phyloP scores from a whole-genome alignment of 2,329 filamentous ascomycete species.

The Coniochaeta pulveracea region DNA sequence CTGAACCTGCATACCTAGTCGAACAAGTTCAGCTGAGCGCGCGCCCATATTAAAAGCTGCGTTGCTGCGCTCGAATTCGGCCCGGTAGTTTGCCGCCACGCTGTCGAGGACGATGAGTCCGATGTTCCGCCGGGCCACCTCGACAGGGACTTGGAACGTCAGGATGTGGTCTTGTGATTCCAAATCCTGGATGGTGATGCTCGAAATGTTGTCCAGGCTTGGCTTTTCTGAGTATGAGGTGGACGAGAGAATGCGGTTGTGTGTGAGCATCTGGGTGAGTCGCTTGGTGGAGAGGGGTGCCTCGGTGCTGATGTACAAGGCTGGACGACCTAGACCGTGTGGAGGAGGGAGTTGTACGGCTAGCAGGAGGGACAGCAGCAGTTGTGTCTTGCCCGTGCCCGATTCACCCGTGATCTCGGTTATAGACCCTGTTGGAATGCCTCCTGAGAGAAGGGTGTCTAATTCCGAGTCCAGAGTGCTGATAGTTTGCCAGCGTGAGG shows the following conservation, averaged over 20 bases:
- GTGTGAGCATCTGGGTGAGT: slow-evolving; percentile 64
- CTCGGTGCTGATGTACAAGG: slow-evolving; percentile 92
- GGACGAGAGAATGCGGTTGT: slow-evolving; percentile 46
- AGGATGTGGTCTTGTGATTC: slow-evolving; percentile 95
- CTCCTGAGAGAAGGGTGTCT: slow-evolving; percentile 61
- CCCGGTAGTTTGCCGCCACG: slow-evolving; percentile 89
- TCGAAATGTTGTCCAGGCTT: slow-evolving; percentile 66
- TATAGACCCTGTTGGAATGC: slow-evolving; percentile 72
- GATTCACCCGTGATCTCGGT: slow-evolving; percentile 90
- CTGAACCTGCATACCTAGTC: slow-evolving; percentile 64
- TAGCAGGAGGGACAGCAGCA: slow-evolving; percentile 76
- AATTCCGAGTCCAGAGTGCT: slow-evolving; percentile 69
- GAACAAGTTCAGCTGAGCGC: slow-evolving; percentile 65
- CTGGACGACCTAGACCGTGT: slow-evolving; percentile 57
- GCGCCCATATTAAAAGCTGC: slow-evolving; percentile 52
- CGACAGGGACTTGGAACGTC: slow-evolving; percentile 81
- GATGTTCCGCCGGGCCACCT: slow-evolving; percentile 62
- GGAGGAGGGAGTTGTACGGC: slow-evolving; percentile 72
- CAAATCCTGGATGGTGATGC: slow-evolving; percentile 76
- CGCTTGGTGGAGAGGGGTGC: slow-evolving; percentile 72
- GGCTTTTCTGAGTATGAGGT: slow-evolving; percentile 26
- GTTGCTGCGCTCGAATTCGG: slow-evolving; percentile 62
- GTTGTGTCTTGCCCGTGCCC: slow-evolving; percentile 89
- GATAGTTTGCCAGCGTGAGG: slow-evolving; percentile 44
- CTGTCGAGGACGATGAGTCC: slow-evolving; percentile 83